These are phyloP conservation scores for Extremus antarcticus DNA, from an alignment of 495 filamentous ascomycete species.

Conservation along the genomic window DNA sequence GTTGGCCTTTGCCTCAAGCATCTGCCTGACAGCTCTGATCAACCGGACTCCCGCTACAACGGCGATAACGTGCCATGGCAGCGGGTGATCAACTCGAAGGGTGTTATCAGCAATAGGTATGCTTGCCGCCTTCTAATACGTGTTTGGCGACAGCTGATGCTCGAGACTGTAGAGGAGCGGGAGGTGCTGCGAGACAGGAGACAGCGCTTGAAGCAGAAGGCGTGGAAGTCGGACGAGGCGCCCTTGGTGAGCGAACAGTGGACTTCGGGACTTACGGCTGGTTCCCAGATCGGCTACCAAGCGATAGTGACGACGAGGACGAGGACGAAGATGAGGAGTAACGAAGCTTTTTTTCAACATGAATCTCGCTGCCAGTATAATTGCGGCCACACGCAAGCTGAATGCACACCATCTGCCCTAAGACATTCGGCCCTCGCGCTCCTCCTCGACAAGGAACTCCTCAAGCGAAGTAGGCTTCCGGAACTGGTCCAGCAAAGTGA, in stretches of 20 bases:
- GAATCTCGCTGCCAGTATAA: too few species aligned
- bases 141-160: background rate
- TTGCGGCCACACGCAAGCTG: too few species aligned
- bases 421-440: too few species aligned
- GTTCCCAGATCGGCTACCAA: conserved; percentile 29
- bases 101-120: conserved; percentile 73
- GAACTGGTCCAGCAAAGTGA: too few species aligned
- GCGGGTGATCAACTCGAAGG: conserved; percentile 77
- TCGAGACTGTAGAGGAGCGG: conserved; percentile 21
- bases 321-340: conserved; percentile 18
- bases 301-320: conserved; percentile 13
- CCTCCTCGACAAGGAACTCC: too few species aligned
- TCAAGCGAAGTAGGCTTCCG: too few species aligned
- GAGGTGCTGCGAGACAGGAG: conserved; percentile 29
- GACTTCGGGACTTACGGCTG: conserved; percentile 29
- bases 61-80: conserved; percentile 84
- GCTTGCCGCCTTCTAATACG: conserved; percentile 6
- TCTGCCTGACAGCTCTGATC: conserved; percentile 44
- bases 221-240: conserved; percentile 26
- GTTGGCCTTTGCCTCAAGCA: conserved; percentile 84
- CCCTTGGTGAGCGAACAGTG: conserved; percentile 28
- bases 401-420: too few species aligned
- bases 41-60: conserved; percentile 44
- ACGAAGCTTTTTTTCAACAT: background rate
- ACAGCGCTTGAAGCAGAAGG: conserved; percentile 26